Percentiles rank a stretch among this genome's conserved stretches.
phyloP scores from a whole-genome alignment of 495 filamentous ascomycete species.

The Sphaerosporella brunnea region DNA sequence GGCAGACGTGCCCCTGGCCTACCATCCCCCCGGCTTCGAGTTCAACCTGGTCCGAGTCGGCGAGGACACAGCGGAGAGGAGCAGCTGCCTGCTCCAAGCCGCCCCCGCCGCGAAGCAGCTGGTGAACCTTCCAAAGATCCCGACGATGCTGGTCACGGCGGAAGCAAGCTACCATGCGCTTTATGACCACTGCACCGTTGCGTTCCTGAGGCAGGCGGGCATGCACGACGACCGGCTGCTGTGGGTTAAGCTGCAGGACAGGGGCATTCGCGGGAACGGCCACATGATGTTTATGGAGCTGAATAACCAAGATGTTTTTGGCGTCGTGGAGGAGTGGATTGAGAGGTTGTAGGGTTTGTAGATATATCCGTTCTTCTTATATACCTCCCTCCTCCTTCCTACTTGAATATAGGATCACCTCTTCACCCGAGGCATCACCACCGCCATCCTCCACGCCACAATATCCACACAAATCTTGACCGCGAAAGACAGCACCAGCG shows the following conservation, averaged over 20 bases:
- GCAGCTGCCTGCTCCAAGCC: background rate
- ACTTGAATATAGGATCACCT: too few relatives aligned
- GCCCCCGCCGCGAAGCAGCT: background rate
- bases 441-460: too few relatives aligned
- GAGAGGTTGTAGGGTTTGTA: too few relatives aligned
- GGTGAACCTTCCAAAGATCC: background rate
- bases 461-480: too few relatives aligned
- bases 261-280: slow-evolving; percentile 1
- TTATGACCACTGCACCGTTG: slow-evolving; percentile 15
- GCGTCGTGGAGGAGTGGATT: slow-evolving; percentile 5
- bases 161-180: slow-evolving; percentile 11
- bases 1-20: background rate
- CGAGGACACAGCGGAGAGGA: background rate
- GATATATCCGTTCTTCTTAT: too few relatives aligned
- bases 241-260: slow-evolving; percentile 5
- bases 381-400: too few relatives aligned
- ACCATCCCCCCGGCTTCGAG: background rate
- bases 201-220: slow-evolving; percentile 14
- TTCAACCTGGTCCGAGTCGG: background rate
- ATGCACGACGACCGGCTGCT: slow-evolving; percentile 9
- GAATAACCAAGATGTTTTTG: slow-evolving; percentile 8
- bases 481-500: too few relatives aligned
- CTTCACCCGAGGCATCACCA: too few relatives aligned
- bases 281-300: slow-evolving; percentile 14
- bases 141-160: slow-evolving; percentile 3